Evolutionary conservation across 2,329 filamentous ascomycete species (phyloP).

Genomic region (Trichophyton schoenleinii): DNA sequence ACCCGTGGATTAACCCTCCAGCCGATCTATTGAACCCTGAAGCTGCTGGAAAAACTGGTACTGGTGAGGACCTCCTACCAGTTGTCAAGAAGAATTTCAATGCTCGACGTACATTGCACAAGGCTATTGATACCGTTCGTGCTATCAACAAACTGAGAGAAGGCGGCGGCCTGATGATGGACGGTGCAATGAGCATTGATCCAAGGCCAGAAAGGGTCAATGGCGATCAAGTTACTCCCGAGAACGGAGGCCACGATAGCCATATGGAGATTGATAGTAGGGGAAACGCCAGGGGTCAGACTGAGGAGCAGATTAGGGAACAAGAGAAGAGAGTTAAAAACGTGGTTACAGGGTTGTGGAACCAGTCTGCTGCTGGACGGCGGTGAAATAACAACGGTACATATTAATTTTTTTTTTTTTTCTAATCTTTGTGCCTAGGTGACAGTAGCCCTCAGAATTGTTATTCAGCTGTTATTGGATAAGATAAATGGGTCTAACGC

Average conservation of each 20-base stretch:
- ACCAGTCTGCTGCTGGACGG: constrained; percentile 18
- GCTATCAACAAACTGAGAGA: constrained; percentile 56
- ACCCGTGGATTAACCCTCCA: constrained; percentile 51
- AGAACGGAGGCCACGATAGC: constrained; percentile 17
- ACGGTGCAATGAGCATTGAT: constrained; percentile 46
- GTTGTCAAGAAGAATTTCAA: constrained; percentile 62
- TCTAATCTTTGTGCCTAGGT: too few species aligned
- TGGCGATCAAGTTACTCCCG: constrained; percentile 31
- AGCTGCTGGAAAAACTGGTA: constrained; percentile 22
- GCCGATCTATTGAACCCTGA: constrained; percentile 31
- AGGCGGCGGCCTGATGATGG: constrained; percentile 50
- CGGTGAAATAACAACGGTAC: constrained; percentile 8
- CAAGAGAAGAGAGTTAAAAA: constrained; percentile 49
- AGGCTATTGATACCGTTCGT: constrained; percentile 55
- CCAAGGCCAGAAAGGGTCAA: constrained; percentile 39
- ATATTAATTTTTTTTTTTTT: neutral
- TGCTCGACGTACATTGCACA: constrained; percentile 51
- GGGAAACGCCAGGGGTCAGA: constrained; percentile 49
- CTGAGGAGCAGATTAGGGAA: constrained; percentile 48
- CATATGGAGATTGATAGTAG: constrained; percentile 47
- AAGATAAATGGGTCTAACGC: too few species aligned
- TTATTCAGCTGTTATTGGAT: too few species aligned
- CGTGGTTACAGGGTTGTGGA: constrained; percentile 47
- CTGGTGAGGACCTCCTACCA: constrained; percentile 46
- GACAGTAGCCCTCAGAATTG: neutral